Evolutionary conservation across 495 filamentous ascomycete genomes (phyloP).

Genomic region (Podospora tetraspora): DNA sequence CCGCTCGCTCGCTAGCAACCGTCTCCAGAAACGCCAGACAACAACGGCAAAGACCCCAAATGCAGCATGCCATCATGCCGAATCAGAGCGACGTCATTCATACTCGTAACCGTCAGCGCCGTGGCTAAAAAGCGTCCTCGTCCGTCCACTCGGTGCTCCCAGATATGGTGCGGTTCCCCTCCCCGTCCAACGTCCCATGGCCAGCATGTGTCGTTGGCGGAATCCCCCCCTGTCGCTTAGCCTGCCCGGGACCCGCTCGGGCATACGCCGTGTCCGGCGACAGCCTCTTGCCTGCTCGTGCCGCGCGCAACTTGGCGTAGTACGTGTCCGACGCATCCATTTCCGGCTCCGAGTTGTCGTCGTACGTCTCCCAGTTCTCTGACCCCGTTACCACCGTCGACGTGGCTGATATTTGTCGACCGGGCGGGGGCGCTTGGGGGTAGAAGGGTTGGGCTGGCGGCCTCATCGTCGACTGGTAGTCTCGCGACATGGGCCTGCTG

Average conservation of each 20-base stretch:
- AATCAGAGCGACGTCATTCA: slow-evolving; percentile 16
- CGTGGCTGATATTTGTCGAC: slow-evolving; percentile 63
- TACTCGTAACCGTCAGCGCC: slow-evolving; percentile 10
- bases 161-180: slow-evolving; percentile 47
- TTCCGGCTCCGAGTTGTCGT: slow-evolving; percentile 71
- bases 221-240: slow-evolving; percentile 40
- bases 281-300: slow-evolving; percentile 38
- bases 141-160: slow-evolving; percentile 52
- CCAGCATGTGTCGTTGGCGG: slow-evolving; percentile 30
- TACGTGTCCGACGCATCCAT: slow-evolving; percentile 67
- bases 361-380: slow-evolving; percentile 95
- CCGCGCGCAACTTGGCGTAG: slow-evolving; percentile 67
- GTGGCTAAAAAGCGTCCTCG: slow-evolving; percentile 44
- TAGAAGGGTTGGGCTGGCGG: slow-evolving; percentile 30
- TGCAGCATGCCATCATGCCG: background rate
- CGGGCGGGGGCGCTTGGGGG: slow-evolving; percentile 31
- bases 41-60: background rate
- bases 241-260: slow-evolving; percentile 18
- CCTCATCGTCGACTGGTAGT: slow-evolving; percentile 35
- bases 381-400: slow-evolving; percentile 68
- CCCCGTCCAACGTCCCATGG: slow-evolving; percentile 37
- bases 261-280: slow-evolving; percentile 45
- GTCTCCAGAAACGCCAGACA: background rate
- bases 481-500: slow-evolving; percentile 24
- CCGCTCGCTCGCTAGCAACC: background rate